Percentiles rank a stretch among this genome's conserved stretches.
Evolutionary conservation across 352 stramenopile species (phyloP).

Genomic region (Nothophytophthora sp.): DNA sequence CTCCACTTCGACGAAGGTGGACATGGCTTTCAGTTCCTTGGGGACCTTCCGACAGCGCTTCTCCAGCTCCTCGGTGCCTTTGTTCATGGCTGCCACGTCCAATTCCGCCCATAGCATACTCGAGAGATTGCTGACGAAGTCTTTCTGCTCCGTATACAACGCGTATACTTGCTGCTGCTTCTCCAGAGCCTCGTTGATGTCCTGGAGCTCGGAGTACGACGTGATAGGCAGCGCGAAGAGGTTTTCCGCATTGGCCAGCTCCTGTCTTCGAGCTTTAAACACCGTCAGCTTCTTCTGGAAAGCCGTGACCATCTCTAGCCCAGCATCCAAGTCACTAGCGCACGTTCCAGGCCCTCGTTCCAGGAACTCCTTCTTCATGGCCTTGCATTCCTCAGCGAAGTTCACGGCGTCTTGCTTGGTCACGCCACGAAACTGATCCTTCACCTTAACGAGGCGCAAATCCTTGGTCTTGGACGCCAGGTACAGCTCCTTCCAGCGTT

Average conservation of each 20-base stretch:
- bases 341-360: slow-evolving; percentile 83
- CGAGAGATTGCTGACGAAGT: slow-evolving; percentile 90
- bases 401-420: slow-evolving; percentile 90
- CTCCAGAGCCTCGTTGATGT: slow-evolving; percentile 85
- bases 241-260: slow-evolving; percentile 95
- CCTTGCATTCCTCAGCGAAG: slow-evolving; percentile 88
- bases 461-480: slow-evolving; percentile 92
- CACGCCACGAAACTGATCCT: slow-evolving; percentile 94
- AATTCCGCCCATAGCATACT: slow-evolving; percentile 94
- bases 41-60: slow-evolving; percentile 92
- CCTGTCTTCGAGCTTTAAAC: slow-evolving; percentile 79
- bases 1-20: slow-evolving; percentile 92
- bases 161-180: slow-evolving; percentile 91
- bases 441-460: slow-evolving; percentile 92
- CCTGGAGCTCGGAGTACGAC: slow-evolving; percentile 90
- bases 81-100: slow-evolving; percentile 91
- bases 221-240: slow-evolving; percentile 93
- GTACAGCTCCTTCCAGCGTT: slow-evolving; percentile 83
- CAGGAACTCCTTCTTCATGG: slow-evolving; percentile 89
- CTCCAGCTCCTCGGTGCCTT: slow-evolving; percentile 93
- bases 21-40: slow-evolving; percentile 90
- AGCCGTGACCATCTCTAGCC: slow-evolving; percentile 83
- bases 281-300: slow-evolving; percentile 82
- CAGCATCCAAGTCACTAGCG: slow-evolving; percentile 86
- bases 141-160: slow-evolving; percentile 93